phyloP scores from a whole-genome alignment of 768 basidiomycete species.

The Epithele typhae region DNA sequence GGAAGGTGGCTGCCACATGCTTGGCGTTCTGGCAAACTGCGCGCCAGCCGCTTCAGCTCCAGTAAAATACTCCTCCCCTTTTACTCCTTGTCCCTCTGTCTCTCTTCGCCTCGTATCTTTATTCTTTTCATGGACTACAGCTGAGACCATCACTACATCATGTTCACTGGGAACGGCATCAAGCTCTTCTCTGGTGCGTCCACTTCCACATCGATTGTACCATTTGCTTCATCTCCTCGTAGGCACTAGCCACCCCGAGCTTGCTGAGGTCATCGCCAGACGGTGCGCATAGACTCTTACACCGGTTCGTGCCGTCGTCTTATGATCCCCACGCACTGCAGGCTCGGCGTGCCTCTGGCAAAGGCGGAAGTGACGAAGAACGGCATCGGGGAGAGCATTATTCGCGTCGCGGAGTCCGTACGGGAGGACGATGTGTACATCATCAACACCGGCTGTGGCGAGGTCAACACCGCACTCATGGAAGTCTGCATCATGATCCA shows the following conservation, averaged over 20 bases:
- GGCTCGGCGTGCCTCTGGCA: slow-evolving; percentile 86
- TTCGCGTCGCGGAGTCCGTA: slow-evolving; percentile 91
- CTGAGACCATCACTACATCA: slow-evolving; percentile 22
- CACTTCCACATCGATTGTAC: slow-evolving; percentile 3
- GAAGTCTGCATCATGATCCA: slow-evolving; percentile 99
- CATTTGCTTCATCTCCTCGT: slow-evolving; percentile 8
- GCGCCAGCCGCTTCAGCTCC: too few species aligned
- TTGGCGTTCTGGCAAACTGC: too few species aligned
- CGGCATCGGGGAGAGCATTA: slow-evolving; percentile 87
- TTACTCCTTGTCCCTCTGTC: slow-evolving; percentile 4
- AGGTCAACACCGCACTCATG: slow-evolving; percentile 93
- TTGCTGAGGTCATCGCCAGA: slow-evolving; percentile 90
- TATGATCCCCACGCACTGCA: too few species aligned
- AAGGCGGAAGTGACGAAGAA: slow-evolving; percentile 85
- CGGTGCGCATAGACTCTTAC: slow-evolving; percentile 57
- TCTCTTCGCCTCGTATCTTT: slow-evolving; percentile 21
- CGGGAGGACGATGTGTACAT: slow-evolving; percentile 99
- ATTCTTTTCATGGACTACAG: slow-evolving; percentile 27
- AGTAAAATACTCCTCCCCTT: not conserved
- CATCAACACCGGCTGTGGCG: slow-evolving; percentile 85
- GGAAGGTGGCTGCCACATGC: too few species aligned
- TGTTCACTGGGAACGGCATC: slow-evolving; percentile 55
- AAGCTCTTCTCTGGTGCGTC: slow-evolving; percentile 55
- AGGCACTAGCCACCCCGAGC: slow-evolving; percentile 95
- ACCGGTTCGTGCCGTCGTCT: too few species aligned